Conservation (phyloP, 805 yeast genomes). For the Suhomyces emberorum region DNA sequence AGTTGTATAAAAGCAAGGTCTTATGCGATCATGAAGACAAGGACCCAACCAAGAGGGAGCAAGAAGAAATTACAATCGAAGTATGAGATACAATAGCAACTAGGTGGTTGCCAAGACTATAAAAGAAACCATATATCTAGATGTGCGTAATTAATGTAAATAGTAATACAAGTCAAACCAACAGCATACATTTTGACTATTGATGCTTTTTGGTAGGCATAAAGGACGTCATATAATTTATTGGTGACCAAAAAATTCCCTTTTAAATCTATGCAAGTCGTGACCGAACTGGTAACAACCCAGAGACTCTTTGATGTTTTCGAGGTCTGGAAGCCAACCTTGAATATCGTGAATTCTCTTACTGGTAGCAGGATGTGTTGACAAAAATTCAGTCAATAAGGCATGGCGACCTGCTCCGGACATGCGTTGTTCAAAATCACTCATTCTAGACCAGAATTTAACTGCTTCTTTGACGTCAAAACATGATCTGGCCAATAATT, state of each 20-base stretch:
- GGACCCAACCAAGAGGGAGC: neutral
- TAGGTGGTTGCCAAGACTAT: too few species aligned
- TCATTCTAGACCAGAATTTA: constrained; percentile 81
- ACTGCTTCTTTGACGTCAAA: constrained; percentile 75
- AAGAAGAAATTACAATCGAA: neutral
- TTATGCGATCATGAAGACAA: constrained; percentile 1
- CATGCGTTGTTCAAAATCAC: constrained; percentile 32
- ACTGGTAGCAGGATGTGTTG: constrained; percentile 88
- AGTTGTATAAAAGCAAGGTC: constrained; percentile 9
- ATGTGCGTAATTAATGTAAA: too few species aligned
- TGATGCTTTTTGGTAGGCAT: too few species aligned
- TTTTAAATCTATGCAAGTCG: neutral
- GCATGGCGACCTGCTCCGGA: constrained; percentile 30
- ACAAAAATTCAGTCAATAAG: constrained; percentile 56
- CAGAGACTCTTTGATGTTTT: constrained; percentile 37
- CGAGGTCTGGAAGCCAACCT: constrained; percentile 64
- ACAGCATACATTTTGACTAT: too few species aligned
- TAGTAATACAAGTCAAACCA: too few species aligned
- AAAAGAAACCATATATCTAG: too few species aligned
- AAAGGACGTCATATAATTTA: too few species aligned
- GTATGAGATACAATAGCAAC: too few species aligned
- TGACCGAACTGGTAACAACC: constrained; percentile 32
- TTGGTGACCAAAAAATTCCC: neutral
- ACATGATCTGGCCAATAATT: constrained; percentile 89
- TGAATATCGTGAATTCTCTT: constrained; percentile 66